These are phyloP conservation scores for Phytomonas sp. DNA, from an alignment of 208 protist species.

Conservation along the genomic window DNA sequence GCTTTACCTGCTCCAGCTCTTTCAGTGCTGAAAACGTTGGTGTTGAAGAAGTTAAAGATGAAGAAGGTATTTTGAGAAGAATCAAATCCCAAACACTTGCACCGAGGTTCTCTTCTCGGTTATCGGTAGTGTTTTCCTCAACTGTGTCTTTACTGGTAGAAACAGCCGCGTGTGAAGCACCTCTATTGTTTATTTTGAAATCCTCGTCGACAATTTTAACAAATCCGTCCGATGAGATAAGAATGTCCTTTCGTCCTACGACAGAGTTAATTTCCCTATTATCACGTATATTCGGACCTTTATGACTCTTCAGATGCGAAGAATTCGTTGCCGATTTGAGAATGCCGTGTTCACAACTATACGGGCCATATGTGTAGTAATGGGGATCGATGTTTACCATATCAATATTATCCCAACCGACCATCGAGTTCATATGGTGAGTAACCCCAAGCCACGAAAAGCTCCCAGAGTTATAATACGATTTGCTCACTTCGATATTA, in stretches of 20 bases:
- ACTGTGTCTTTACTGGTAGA: neutral
- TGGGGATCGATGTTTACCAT: neutral
- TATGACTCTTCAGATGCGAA: neutral
- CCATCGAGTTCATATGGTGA: neutral
- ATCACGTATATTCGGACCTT: neutral
- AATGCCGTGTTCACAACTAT: neutral
- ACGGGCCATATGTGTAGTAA: neutral
- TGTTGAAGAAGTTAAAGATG: neutral
- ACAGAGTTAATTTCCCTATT: neutral
- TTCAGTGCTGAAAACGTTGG: neutral
- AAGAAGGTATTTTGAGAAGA: neutral
- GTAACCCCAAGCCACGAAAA: conserved; percentile 56
- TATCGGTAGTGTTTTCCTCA: neutral
- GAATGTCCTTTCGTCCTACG: neutral
- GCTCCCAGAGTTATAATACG: conserved; percentile 48
- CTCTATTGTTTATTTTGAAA: neutral
- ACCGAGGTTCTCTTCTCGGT: neutral
- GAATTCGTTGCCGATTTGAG: neutral
- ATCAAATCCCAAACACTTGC: neutral
- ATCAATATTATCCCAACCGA: neutral
- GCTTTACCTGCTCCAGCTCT: neutral
- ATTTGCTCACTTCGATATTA: conserved; percentile 64
- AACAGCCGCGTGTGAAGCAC: neutral
- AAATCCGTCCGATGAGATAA: neutral
- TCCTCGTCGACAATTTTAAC: neutral